Evolutionary conservation across 2,329 filamentous ascomycete genomes (phyloP).

Genomic region (Chaetomium sp.): DNA sequence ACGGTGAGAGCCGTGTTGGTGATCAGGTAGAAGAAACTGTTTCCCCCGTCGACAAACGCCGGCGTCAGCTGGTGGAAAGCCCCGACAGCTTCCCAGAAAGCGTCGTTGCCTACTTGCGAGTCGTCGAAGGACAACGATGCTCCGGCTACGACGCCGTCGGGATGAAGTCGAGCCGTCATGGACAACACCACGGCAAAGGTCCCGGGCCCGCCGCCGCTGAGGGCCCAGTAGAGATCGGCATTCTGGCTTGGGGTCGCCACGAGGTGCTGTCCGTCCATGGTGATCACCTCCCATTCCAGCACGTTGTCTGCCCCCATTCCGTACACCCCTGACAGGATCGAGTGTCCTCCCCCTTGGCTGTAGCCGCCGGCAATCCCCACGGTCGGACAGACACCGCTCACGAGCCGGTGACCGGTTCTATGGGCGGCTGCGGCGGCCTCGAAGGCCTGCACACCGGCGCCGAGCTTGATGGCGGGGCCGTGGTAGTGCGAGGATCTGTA

Average conservation of each 20-base stretch:
- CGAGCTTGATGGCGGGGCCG: conserved; percentile 41
- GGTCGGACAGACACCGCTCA: background rate
- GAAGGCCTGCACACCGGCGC: conserved; percentile 36
- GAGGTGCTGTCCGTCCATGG: background rate
- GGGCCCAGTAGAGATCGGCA: background rate
- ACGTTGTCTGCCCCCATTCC: background rate
- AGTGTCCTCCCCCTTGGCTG: background rate
- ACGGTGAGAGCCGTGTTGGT: background rate
- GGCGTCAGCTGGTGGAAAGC: background rate
- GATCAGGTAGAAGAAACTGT: background rate
- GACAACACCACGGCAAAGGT: background rate
- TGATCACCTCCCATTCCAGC: background rate
- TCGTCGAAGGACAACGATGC: background rate
- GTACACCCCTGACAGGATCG: background rate
- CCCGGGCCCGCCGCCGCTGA: background rate
- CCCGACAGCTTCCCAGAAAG: background rate
- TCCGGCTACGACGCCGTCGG: background rate
- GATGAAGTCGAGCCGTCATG: background rate
- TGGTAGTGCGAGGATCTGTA: conserved; percentile 34
- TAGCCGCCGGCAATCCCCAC: background rate
- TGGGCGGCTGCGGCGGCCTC: background rate
- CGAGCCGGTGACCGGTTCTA: background rate
- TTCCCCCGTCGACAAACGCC: background rate
- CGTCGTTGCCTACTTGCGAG: background rate
- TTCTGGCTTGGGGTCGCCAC: background rate